Evolutionary conservation across 2,329 filamentous ascomycete genomes (phyloP), one percentile per base, ranked within the genome.

Genomic region (Lasiodiplodia theobromae): DNA sequence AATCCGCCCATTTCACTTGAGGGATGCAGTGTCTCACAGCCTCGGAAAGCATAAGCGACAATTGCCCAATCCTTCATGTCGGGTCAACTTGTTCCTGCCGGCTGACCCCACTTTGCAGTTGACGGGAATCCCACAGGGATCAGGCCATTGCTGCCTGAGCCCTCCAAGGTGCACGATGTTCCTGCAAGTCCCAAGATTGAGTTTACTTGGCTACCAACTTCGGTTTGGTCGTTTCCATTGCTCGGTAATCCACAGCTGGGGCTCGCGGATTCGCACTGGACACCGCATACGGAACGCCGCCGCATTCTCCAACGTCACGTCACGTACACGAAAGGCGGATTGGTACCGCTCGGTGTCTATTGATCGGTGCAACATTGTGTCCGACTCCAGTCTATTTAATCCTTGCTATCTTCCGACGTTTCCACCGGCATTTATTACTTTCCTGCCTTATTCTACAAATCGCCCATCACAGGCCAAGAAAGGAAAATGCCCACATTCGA

Each of bases 401-500:
- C 6, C 6, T n/a, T 8, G 16, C 40, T 1, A 18, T n/a, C 40
- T 18, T 44, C 40, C 18, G 16, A 18, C 40, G 7, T 18, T 44
- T 44, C 16, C 23, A 54, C 18, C 23, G 34, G 12, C 25, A n/a
- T n/a, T 18, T 18, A 8, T 18, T 18, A 8, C 40, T 18, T 18
- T 44, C 40, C 3, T 18, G 2, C 16, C 40, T 34, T 34, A 44
- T 8, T n/a, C 40, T 44, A 0, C 16, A 44, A 8, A n/a, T 2
- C 14, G 1, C 16, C 16, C 40, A 44, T 1, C 8, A 44, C 16
- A 44, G 8, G 18, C 18, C 14, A 75, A 67, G 21, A 76, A 70
- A 25, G 84, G 78, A 49, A 51, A 49, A 62, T 62, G 57, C 10
- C 40, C 1, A 44, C 57, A n/a, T 62, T 62, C 57, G 38, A 62